Base-by-base conservation (phyloP, 495 filamentous ascomycete genomes). In the Cercophora newfieldiana region DNA sequence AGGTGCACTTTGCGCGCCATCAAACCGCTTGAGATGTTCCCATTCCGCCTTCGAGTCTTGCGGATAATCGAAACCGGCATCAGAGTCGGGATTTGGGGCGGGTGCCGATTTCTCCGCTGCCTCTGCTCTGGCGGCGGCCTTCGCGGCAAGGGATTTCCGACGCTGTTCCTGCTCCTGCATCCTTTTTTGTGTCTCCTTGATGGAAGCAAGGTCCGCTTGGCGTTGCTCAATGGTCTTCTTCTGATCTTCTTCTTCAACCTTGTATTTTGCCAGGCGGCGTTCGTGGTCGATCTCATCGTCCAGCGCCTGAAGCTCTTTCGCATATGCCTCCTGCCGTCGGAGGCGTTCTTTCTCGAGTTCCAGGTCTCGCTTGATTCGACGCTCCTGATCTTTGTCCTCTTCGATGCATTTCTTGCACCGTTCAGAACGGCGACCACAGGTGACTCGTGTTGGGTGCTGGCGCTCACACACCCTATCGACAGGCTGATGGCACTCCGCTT, bases 281-380 rank as follows among this genome's bases (percentile, higher is more conserved):
- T 86, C 68, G 61, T 80, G 74, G 0, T 81, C 83, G 50, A 89
- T 80, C 53, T 89, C 82, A n/a, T 87, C 84, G 16, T 91, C 71
- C 0, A 90, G 58, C 33, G 83, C 80, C 25, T 82, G 81, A 0
- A 92, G 68, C 30, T 84, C 26, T 18, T 74, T 72, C 0, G 69
- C 69, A 70, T 92, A 87, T 18, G 73, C 81, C 47, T 68, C 61
- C 61, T 88, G 79, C n/a, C 82, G 80, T 21, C 66, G 77, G 18
- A 85, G 73, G 8, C 83, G 77, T 61, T 85, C 79, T 21, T 75
- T 63, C 30, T 92, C 85, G 0, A 88, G 79, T 26, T 85, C 70
- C 3, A 86, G 72, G 61, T 88, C 86, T 57, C 84, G 73, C 66
- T 84, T 72, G 3, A 70, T 74, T 58, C 79, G 77, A 28, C 76